Base-by-base conservation (phyloP, 202 grass and related monocot genomes). In the Panicum virgatum region DNA sequence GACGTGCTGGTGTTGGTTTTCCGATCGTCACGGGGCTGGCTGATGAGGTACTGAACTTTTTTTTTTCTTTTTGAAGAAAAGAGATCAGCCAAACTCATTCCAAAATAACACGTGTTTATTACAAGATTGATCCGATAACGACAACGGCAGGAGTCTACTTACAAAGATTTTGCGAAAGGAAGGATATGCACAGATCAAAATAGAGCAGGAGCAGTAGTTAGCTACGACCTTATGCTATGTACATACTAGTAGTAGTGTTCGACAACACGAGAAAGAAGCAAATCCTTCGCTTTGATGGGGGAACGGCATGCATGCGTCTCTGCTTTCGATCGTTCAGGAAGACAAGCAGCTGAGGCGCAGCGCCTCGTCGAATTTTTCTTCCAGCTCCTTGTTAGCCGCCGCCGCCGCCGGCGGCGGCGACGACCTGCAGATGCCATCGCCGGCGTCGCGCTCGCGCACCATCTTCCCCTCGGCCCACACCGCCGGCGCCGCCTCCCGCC, bases 291-390 rank as follows among this genome's bases (percentile, higher is more conserved):
- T 56, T 65, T 3, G 40, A 12, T 7, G 3, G 32, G 32, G 32
- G 32, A 34, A 34, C 32, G 32, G 74, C 57, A 7, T 0, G 56
- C 39, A 43, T 1, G 56, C 57, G 59, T 5, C 18, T 40, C 51
- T 43, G 23, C 46, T 48, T 48, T 36, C 18, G 29, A 53, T 53
- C 69, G 47, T 47, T 91, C 74, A 96, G 8, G 76, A 80, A 39
- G 86, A 90, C 93, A 88, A 96, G 73, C 93, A 89, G 76, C 88
- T 92, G 76, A 87, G 83, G 34, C 63, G 62, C 69, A 93, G n/a
- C n/a, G 88, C 83, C 86, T 92, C 86, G 47, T 93, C 88, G n/a
- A 96, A 93, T 65, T 86, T 86, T 12, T 82, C 44, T 10, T 88
- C 80, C 43, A 82, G 47, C 42, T 80, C 81, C 5, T 72, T 72